These are phyloP conservation scores for Botrytis byssoidea DNA, from an alignment of 2,329 filamentous ascomycete genomes.

Conservation along the genomic window DNA sequence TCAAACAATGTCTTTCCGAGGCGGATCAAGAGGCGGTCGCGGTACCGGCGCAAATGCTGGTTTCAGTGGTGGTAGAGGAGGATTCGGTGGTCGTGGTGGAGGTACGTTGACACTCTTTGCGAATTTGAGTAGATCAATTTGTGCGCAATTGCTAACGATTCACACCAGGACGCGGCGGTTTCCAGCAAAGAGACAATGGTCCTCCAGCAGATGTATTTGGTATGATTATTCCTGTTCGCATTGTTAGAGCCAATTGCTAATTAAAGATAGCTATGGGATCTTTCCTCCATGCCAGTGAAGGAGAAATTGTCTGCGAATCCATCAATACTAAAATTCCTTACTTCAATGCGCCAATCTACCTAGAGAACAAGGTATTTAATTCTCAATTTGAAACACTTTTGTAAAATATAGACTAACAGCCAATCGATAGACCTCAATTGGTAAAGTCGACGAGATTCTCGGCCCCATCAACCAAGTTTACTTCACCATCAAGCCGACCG, in stretches of 20 bases:
- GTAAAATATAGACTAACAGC: background rate
- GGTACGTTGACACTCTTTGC: slow-evolving; percentile 36
- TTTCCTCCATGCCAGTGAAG: slow-evolving; percentile 92
- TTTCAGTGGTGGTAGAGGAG: slow-evolving; percentile 51
- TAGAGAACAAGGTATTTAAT: slow-evolving; percentile 82
- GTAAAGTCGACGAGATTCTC: slow-evolving; percentile 97
- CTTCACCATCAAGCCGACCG: slow-evolving; percentile 96
- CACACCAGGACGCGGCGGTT: slow-evolving; percentile 58
- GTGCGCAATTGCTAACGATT: slow-evolving; percentile 26
- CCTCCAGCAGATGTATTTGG: slow-evolving; percentile 61
- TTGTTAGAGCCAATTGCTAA: slow-evolving; percentile 25
- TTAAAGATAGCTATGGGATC: slow-evolving; percentile 74
- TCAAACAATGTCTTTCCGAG: slow-evolving; percentile 44
- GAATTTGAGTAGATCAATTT: slow-evolving; percentile 17
- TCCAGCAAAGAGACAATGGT: slow-evolving; percentile 58
- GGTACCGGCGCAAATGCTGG: slow-evolving; percentile 50
- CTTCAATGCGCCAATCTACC: slow-evolving; percentile 98
- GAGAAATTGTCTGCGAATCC: slow-evolving; percentile 96
- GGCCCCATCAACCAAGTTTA: slow-evolving; percentile 97
- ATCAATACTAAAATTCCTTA: slow-evolving; percentile 95
- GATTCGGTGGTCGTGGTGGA: slow-evolving; percentile 49
- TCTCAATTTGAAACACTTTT: too few species aligned
- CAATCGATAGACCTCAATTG: slow-evolving; percentile 67
- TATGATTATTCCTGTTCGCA: slow-evolving; percentile 37
- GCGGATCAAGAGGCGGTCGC: slow-evolving; percentile 57